Base-by-base conservation (phyloP, 192 early-diverging fungal species). In the Coemansia sp. region DNA sequence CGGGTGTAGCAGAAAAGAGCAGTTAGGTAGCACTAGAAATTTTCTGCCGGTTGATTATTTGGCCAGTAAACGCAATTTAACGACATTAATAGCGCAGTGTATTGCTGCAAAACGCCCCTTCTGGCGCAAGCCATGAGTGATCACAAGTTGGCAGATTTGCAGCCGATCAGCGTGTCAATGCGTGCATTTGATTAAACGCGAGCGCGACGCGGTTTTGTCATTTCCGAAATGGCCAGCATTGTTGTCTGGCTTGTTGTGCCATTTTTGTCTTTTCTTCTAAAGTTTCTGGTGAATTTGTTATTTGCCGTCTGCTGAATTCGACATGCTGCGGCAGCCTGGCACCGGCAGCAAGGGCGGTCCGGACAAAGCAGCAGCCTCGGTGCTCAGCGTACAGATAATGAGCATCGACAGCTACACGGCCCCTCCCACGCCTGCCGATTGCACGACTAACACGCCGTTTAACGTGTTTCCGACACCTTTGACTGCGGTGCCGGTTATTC, bases 351-450 rank as follows among this genome's bases (percentile, higher is more conserved):
- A 48, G 22, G 23, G 19, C 24, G 46, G 23, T 22, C 11, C 38
- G 7, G 54, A 21, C 35, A 25, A 16, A n/a, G 23, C 47, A 52
- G 33, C 16, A 30, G 11, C 12, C 30, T 71, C 65, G 3, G 62
- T 30, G 8, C 45, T 71, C 6, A 62, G 65, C 19, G 69, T 88
- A 24, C 81, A 86, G 33, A 85, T 92, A 46, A 69, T 80, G 42
- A 80, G 79, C 25, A 74, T 91, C n/a, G 89, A 91, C 65, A 80
- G 85, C 54, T 84, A 86, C 43, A 69, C 81, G 69, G 62, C 65
- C 4, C 31, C 61, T 14, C 69, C 68, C 3, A 65, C 56, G 3
- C 25, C 64, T 14, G 52, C 52, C 1, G 69, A 71, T 46, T 58
- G 69, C 30, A 46, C 22, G 28, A 33, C 67, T n/a, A 54, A 50